A percentile compares a stretch with the other conserved stretches of the same genome.
Evolutionary conservation across 768 basidiomycete species (phyloP).

Genomic region (Tubosaeta sp.): DNA sequence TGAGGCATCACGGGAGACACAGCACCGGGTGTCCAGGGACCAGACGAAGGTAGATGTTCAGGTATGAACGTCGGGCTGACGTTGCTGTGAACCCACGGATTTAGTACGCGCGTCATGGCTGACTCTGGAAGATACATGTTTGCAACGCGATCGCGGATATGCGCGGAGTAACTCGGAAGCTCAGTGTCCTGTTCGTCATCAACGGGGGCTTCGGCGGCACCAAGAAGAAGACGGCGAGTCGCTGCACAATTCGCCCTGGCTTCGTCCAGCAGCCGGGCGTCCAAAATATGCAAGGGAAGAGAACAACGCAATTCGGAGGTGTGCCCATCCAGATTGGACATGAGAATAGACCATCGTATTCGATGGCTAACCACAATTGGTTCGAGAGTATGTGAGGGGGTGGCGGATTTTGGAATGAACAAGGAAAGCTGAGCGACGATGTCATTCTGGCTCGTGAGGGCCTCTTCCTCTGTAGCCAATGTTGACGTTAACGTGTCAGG

Average conservation of each 20-base stretch:
- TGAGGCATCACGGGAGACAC: conserved; percentile 40
- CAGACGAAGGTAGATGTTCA: conserved; percentile 16
- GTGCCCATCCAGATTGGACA: conserved; percentile 87
- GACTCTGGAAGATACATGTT: conserved; percentile 67
- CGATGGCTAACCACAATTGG: conserved; percentile 77
- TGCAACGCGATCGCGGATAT: conserved; percentile 86
- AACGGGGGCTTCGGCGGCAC: conserved; percentile 32
- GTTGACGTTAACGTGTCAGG: conserved; percentile 7
- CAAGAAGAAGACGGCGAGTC: conserved; percentile 56
- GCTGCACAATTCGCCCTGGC: conserved; percentile 66
- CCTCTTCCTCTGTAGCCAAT: conserved; percentile 11
- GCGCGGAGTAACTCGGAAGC: conserved; percentile 85
- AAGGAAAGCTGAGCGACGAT: conserved; percentile 59
- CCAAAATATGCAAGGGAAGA: conserved; percentile 81
- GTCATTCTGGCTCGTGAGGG: conserved; percentile 38
- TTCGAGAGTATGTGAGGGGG: conserved; percentile 70
- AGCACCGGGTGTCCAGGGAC: conserved; percentile 26
- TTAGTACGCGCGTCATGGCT: conserved; percentile 57
- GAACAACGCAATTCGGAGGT: conserved; percentile 94
- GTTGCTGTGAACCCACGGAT: conserved; percentile 52
- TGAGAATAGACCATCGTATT: conserved; percentile 74
- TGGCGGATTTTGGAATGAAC: conserved; percentile 53
- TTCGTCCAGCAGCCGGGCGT: conserved; percentile 68
- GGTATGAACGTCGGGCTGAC: conserved; percentile 35
- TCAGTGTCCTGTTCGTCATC: conserved; percentile 62